A percentile compares a stretch with the other conserved stretches of the same genome.
These are phyloP conservation scores for Rosa hybrid DNA, from an alignment of 331 rosid genomes.

Conservation along the genomic window DNA sequence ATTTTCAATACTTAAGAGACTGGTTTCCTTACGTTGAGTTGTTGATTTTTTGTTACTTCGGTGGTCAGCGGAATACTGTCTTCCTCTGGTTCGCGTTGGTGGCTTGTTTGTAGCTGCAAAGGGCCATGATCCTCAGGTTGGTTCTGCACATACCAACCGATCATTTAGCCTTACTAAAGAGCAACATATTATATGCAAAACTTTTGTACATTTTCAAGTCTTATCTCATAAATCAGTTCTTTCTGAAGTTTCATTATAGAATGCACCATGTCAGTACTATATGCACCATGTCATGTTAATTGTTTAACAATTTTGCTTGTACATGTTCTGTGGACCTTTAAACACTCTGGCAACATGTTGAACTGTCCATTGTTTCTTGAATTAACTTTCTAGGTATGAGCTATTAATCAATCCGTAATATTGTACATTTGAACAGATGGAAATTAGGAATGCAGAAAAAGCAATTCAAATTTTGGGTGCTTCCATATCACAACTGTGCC, in stretches of 20 bases:
- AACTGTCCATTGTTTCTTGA: background rate
- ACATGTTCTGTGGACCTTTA: background rate
- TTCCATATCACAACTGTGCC: constrained; percentile 57
- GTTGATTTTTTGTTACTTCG: constrained; percentile 23
- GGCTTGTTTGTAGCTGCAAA: constrained; percentile 82
- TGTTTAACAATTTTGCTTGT: background rate
- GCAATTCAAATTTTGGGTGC: constrained; percentile 85
- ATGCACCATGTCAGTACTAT: background rate
- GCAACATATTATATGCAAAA: background rate
- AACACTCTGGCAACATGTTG: background rate
- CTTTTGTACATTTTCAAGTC: background rate
- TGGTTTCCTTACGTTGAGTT: constrained; percentile 17
- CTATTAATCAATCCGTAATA: constrained; percentile 14
- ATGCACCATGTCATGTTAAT: background rate
- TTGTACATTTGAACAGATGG: constrained; percentile 51
- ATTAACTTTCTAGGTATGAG: constrained; percentile 20
- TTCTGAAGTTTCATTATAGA: background rate
- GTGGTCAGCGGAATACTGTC: constrained; percentile 76
- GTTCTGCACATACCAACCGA: background rate
- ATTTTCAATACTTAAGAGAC: constrained; percentile 4
- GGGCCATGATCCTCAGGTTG: constrained; percentile 78
- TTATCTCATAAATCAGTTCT: background rate
- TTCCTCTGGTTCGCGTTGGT: constrained; percentile 81
- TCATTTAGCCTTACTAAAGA: background rate
- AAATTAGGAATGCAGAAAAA: constrained; percentile 74